Evolutionary conservation across 257 asterid species (phyloP), one percentile per base, ranked within the genome.

Genomic region (Nemophila menziesii): DNA sequence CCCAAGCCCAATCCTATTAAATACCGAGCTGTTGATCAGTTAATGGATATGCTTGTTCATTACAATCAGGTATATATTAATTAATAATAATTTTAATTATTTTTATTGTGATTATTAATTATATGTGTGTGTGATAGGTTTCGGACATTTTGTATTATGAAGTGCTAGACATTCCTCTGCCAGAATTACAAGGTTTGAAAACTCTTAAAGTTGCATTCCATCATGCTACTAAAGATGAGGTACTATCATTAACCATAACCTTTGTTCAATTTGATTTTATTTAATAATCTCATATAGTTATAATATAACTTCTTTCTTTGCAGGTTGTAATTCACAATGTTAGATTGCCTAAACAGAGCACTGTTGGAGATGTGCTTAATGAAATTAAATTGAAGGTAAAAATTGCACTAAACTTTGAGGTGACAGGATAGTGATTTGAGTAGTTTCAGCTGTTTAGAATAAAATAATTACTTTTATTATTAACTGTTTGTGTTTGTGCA

Each of bases 101-200:
- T 40, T 10, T 39, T n/a, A 20, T 16, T 15, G 9, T 39, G 15
- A 2, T 44, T 16, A 34, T 33, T 21, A 11, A n/a, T 44, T 22
- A 14, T 5, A n/a, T 33, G 56, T 55, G 51, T 43, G 52, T 56
- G 46, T 45, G 33, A 38, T 62, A 90, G 96, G 63, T 82, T 43
- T 85, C 99, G 16, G 99, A 90, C 77, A 77, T 85, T 58, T 60
- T 90, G 46, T 90, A 90, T 60, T 90, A 90, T 27, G 99, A 90
- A 70, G 93, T 90, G 57, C 74, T 90, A 72, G 99, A 85, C 70
- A 85, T 90, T 54, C 99, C 99, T 54, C 81, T 90, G 63, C 96
- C 99, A 45, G 99, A 90, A 58, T 67, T 85, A 60, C 96, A 90
- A 60, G 75, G 99, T 61, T 76, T 85, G 59, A 90, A 90, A 61